These are phyloP conservation scores for Trametes sanguinea DNA, from an alignment of 768 basidiomycete genomes.

Conservation along the genomic window DNA sequence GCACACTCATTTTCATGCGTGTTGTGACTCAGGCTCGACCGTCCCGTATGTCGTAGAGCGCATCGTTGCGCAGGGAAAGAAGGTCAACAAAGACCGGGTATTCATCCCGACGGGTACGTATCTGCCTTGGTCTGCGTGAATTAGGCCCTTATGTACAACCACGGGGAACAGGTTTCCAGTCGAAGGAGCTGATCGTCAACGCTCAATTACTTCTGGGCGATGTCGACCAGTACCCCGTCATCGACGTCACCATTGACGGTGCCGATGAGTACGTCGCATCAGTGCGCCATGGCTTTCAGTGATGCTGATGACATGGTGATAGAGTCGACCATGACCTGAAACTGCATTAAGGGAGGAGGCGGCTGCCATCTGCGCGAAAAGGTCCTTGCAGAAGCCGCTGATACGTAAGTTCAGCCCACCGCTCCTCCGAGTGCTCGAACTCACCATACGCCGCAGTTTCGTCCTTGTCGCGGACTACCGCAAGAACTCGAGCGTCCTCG, in stretches of 20 bases:
- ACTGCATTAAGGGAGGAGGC: conserved; percentile 97
- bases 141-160: too few relatives aligned
- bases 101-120: conserved; percentile 83
- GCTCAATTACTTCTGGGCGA: conserved; percentile 81
- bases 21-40: conserved; percentile 66
- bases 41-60: conserved; percentile 97
- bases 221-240: conserved; percentile 81
- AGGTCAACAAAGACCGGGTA: conserved; percentile 75
- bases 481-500: conserved; percentile 84
- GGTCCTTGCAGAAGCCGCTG: conserved; percentile 94
- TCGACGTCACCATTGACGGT: conserved; percentile 98
- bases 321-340: conserved; percentile 87
- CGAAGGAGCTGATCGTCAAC: conserved; percentile 89
- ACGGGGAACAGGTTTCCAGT: conserved; percentile 74
- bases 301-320: background rate
- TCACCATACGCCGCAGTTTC: conserved; percentile 50
- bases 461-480: conserved; percentile 93
- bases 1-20: background rate
- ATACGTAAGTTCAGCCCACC: conserved; percentile 52
- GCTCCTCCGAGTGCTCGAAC: background rate
- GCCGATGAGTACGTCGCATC: conserved; percentile 85
- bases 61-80: conserved; percentile 80
- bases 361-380: conserved; percentile 97
- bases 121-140: background rate
- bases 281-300: too few relatives aligned